A percentile compares a stretch with the other conserved stretches of the same genome.
Evolutionary conservation across 140 eudicot species (phyloP).

Genomic region (Stevia rebaudiana): DNA sequence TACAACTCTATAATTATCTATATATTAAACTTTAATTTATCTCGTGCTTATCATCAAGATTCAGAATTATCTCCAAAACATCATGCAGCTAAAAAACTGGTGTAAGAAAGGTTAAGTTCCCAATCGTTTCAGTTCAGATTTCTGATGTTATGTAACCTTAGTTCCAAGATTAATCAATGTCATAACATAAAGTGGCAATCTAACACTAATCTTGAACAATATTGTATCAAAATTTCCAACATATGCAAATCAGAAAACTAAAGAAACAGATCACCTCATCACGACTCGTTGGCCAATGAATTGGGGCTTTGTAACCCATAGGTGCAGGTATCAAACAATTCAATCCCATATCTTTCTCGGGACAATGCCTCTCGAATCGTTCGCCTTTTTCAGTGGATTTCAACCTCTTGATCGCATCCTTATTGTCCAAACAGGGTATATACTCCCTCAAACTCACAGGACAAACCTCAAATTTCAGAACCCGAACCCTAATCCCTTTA

Average conservation of each 20-base stretch:
- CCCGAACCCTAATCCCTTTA: constrained; percentile 35
- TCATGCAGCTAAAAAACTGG: too few relatives aligned
- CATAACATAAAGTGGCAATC: not conserved
- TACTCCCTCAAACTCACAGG: constrained; percentile 69
- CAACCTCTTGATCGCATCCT: constrained; percentile 52
- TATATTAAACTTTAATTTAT: too few relatives aligned
- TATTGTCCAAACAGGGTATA: constrained; percentile 90
- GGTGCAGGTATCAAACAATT: constrained; percentile 77
- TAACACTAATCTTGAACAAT: not conserved
- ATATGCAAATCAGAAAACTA: not conserved
- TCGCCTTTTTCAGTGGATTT: constrained; percentile 79
- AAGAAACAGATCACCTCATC: not conserved
- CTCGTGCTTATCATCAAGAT: too few relatives aligned
- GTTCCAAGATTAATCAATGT: not conserved
- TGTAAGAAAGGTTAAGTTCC: too few relatives aligned
- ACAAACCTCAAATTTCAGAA: constrained; percentile 57
- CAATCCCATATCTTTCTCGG: constrained; percentile 50
- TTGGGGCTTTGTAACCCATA: constrained; percentile 56
- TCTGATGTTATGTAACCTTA: not conserved
- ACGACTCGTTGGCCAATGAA: constrained; percentile 11
- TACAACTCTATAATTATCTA: too few relatives aligned
- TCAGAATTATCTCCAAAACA: too few relatives aligned
- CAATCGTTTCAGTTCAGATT: not conserved
- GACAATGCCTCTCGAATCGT: constrained; percentile 82
- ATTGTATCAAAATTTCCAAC: not conserved